phyloP scores from a whole-genome alignment of 1,284 basidiomycete genomes.

The Cystobasidium sp. region DNA sequence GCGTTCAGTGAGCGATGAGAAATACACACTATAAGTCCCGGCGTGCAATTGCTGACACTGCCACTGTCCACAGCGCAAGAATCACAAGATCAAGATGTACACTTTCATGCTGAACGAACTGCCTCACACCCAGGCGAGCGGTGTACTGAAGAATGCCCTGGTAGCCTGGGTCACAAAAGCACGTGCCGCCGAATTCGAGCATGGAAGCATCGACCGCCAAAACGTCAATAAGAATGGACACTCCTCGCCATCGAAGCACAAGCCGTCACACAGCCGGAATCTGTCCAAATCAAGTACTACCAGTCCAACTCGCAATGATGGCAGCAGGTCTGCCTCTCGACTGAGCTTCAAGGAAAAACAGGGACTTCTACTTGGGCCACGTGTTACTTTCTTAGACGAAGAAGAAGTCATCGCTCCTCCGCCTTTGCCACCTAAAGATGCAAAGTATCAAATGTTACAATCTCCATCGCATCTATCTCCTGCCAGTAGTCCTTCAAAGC shows the following conservation, averaged over 20 bases:
- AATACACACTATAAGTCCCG: not conserved
- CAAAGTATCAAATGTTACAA: not conserved
- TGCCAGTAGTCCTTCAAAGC: not conserved
- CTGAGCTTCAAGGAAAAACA: not conserved
- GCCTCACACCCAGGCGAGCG: constrained; percentile 20
- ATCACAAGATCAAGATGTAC: constrained; percentile 18
- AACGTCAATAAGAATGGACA: not conserved
- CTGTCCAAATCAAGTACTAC: not conserved
- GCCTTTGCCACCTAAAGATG: constrained; percentile 19
- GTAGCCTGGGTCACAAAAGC: constrained; percentile 20
- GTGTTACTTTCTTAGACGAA: constrained; percentile 39
- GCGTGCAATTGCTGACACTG: not conserved
- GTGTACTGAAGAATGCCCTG: constrained; percentile 21
- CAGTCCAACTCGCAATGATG: not conserved
- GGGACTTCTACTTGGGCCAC: constrained; percentile 6
- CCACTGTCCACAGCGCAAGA: not conserved
- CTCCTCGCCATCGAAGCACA: not conserved
- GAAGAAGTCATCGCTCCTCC: constrained; percentile 14
- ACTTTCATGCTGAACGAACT: constrained; percentile 28
- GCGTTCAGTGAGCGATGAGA: not conserved
- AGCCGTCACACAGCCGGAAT: not conserved
- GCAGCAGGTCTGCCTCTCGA: not conserved
- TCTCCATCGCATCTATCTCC: not conserved
- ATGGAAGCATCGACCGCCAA: not conserved
- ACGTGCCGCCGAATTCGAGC: not conserved